Base-by-base conservation (phyloP, 805 yeast species). In the Alloascoidea africana region DNA sequence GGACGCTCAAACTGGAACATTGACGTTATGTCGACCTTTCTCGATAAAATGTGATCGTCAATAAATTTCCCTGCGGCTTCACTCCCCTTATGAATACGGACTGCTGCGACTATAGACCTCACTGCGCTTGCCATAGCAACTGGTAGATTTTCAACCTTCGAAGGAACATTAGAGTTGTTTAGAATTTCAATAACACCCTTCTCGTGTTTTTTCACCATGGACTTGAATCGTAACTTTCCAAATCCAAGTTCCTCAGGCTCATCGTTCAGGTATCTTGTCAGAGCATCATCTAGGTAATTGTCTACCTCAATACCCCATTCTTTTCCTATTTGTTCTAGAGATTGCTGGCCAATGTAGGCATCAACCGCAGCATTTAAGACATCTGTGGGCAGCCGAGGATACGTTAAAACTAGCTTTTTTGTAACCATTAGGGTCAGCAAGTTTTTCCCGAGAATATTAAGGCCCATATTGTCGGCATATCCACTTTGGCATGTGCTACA, bases 221-320 rank as follows among this genome's bases (percentile, higher is more conserved):
- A 47, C 19, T 41, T 42, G 33, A 44, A 80, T 55, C 84, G 66
- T 44, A 77, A 64, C 56, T 68, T 79, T 34, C 96, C 96, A 48
- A 73, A 70, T 40, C 72, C 68, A 52, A 76, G 66, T 42, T 71
- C 67, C 43, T 70, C 73, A 14, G 81, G 73, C 53, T 80, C 93
- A 39, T 78, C 70, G 19, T 77, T 65, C 46, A 85, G 60, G 47
- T 68, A 73, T 48, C 84, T 73, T 36, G 76, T 76, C 41, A 85
- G 56, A 35, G 76, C 65, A 15, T 83, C 60, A 4, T 74, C 60
- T n/a, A n/a, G n/a, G n/a, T n/a, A n/a, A 4, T 60, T 57, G 52
- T 87, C 96, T 14, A 69, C 65, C 57, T 85, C 87, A 36, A 91
- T 76, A 60, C 98, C 98, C 96, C 96, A 91, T 15, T 53, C 41